phyloP scores from a whole-genome alignment of 2,329 filamentous ascomycete species.

The Cladophialophora exuberans region DNA sequence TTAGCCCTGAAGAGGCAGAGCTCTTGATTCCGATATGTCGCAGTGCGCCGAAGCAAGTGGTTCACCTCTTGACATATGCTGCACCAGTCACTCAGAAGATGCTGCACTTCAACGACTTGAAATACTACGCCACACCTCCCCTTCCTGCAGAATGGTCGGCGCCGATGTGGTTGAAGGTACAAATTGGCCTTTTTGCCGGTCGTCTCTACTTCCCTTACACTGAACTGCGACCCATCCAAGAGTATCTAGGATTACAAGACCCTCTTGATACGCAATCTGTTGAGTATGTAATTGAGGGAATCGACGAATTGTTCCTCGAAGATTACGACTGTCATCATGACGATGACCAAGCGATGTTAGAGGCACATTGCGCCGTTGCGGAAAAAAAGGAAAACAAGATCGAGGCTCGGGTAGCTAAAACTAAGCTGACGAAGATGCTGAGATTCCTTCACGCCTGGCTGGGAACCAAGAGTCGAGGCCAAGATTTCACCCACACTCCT shows the following conservation, averaged over 20 bases:
- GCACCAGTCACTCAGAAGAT: constrained; percentile 47
- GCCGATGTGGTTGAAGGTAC: constrained; percentile 18
- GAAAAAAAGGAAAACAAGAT: neutral
- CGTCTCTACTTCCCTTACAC: constrained; percentile 32
- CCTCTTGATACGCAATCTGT: neutral
- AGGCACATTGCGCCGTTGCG: neutral
- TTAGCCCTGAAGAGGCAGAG: constrained; percentile 66
- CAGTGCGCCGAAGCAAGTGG: constrained; percentile 33
- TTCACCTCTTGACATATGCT: constrained; percentile 57
- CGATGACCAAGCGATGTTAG: neutral
- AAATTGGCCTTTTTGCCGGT: constrained; percentile 21
- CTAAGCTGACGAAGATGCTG: constrained; percentile 28
- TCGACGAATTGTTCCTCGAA: neutral
- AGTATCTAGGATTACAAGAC: constrained; percentile 14
- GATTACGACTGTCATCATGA: neutral
- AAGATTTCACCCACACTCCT: constrained; percentile 39
- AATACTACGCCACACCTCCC: constrained; percentile 47
- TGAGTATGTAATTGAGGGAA: neutral
- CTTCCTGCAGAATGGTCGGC: constrained; percentile 23
- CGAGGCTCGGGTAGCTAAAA: constrained; percentile 3
- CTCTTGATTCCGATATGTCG: constrained; percentile 49
- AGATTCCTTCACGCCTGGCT: constrained; percentile 41
- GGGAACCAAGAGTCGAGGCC: constrained; percentile 38
- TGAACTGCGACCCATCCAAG: constrained; percentile 32
- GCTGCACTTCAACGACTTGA: constrained; percentile 50